phyloP scores from a whole-genome alignment of 441 rosid genomes.

The Croton setiger region DNA sequence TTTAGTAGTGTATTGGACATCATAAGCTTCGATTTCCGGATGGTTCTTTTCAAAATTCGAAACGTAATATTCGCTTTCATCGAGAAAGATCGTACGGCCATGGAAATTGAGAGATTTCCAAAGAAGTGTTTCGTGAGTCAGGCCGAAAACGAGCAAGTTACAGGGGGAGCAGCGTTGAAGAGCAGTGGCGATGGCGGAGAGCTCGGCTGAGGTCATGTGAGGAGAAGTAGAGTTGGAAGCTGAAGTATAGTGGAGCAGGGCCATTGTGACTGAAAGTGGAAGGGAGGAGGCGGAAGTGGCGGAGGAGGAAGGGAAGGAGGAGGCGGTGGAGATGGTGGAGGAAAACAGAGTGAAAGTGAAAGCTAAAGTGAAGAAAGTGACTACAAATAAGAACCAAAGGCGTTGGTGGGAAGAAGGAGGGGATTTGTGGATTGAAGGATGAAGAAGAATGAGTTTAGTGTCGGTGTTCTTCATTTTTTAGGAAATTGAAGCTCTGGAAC shows the following conservation, averaged over 20 bases:
- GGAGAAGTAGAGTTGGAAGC: slow-evolving; percentile 38
- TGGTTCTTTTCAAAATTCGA: slow-evolving; percentile 61
- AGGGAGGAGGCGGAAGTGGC: slow-evolving; percentile 31
- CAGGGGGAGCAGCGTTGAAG: slow-evolving; percentile 47
- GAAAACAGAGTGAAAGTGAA: slow-evolving; percentile 54
- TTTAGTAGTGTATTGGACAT: slow-evolving; percentile 64
- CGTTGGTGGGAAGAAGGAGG: slow-evolving; percentile 34
- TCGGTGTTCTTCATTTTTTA: slow-evolving; percentile 44
- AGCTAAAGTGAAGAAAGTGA: slow-evolving; percentile 59
- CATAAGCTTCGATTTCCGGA: slow-evolving; percentile 71
- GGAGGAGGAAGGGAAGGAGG: slow-evolving; percentile 27
- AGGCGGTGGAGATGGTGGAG: slow-evolving; percentile 29
- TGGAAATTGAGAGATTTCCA: slow-evolving; percentile 69
- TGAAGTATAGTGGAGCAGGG: slow-evolving; percentile 73
- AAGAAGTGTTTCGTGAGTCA: slow-evolving; percentile 75
- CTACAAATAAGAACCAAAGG: slow-evolving; percentile 53
- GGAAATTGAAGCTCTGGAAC: neutral
- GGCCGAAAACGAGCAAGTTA: slow-evolving; percentile 69
- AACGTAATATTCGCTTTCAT: slow-evolving; percentile 62
- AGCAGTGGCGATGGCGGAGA: slow-evolving; percentile 46
- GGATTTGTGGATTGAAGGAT: slow-evolving; percentile 55
- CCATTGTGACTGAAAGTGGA: slow-evolving; percentile 46
- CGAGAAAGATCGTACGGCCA: slow-evolving; percentile 74
- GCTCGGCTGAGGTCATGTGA: slow-evolving; percentile 61
- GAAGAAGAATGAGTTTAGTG: slow-evolving; percentile 70